Evolutionary conservation across 2,329 filamentous ascomycete genomes (phyloP).

Genomic region (Monosporascus sp.): DNA sequence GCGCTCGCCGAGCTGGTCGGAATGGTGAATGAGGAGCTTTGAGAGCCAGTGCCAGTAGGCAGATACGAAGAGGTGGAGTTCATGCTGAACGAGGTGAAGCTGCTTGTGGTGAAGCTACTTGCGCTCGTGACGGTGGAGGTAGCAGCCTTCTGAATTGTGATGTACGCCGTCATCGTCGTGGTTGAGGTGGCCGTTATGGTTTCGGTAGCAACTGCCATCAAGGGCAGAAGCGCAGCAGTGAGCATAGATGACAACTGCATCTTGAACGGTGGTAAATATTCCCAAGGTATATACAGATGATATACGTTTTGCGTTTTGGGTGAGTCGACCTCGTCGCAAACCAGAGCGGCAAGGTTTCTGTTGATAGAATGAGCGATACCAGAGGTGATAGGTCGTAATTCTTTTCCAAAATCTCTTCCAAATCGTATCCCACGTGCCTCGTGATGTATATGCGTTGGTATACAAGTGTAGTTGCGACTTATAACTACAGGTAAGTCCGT

Average conservation of each 20-base stretch:
- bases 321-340: slow-evolving; percentile 3
- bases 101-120: slow-evolving; percentile 23
- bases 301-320: slow-evolving; percentile 2
- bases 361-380: neutral
- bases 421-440: neutral
- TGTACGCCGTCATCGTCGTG: slow-evolving; percentile 45
- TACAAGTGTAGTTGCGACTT: slow-evolving; percentile 5
- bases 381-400: slow-evolving; percentile 1
- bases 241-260: slow-evolving; percentile 43
- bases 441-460: neutral
- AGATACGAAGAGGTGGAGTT: slow-evolving; percentile 31
- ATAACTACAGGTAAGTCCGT: slow-evolving; percentile 8
- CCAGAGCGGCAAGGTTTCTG: neutral
- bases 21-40: slow-evolving; percentile 20
- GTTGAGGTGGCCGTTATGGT: slow-evolving; percentile 42
- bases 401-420: slow-evolving; percentile 9
- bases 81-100: slow-evolving; percentile 29
- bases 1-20: slow-evolving; percentile 24
- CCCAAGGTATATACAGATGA: neutral
- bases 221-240: slow-evolving; percentile 46
- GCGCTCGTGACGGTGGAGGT: slow-evolving; percentile 14
- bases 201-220: slow-evolving; percentile 45
- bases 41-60: slow-evolving; percentile 24
- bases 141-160: slow-evolving; percentile 43
- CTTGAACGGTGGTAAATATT: slow-evolving; percentile 7